Percentiles rank a stretch among this genome's conserved stretches.
phyloP scores from a whole-genome alignment of 202 grass and related monocot species.

The Eragrostis tef region DNA sequence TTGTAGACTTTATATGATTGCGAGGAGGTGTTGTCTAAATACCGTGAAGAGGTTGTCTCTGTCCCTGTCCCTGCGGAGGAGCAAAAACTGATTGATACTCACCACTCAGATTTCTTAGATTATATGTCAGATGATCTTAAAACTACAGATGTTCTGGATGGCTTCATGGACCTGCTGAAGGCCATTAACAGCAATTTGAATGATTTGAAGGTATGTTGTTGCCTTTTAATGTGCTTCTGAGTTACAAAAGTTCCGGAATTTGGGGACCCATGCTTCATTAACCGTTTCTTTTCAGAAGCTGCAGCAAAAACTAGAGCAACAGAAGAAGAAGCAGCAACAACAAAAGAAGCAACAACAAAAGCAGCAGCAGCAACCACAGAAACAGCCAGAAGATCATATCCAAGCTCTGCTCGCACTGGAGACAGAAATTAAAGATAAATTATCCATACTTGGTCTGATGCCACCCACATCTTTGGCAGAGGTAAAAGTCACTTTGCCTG shows the following conservation, averaged over 20 bases:
- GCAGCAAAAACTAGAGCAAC: slow-evolving; percentile 52
- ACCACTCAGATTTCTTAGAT: slow-evolving; percentile 60
- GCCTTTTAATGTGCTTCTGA: not conserved
- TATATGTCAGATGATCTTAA: slow-evolving; percentile 83
- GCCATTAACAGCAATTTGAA: slow-evolving; percentile 86
- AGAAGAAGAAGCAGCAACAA: slow-evolving; percentile 57
- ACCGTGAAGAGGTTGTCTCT: slow-evolving; percentile 54
- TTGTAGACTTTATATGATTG: slow-evolving; percentile 83
- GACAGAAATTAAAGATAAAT: slow-evolving; percentile 61
- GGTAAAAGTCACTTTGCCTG: slow-evolving; percentile 39
- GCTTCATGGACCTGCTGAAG: slow-evolving; percentile 76
- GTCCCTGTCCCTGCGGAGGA: slow-evolving; percentile 56
- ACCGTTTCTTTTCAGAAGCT: slow-evolving; percentile 43
- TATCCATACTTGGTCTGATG: slow-evolving; percentile 70
- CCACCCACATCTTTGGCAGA: slow-evolving; percentile 55
- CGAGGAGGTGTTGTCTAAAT: slow-evolving; percentile 55
- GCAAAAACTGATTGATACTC: slow-evolving; percentile 60
- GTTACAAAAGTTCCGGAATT: not conserved
- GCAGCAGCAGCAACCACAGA: slow-evolving; percentile 52
- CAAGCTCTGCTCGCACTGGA: slow-evolving; percentile 64
- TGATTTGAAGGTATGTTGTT: slow-evolving; percentile 70
- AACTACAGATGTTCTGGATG: slow-evolving; percentile 90
- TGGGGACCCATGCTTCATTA: not conserved
- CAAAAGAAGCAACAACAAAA: slow-evolving; percentile 74
- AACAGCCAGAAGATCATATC: slow-evolving; percentile 61